phyloP scores from a whole-genome alignment of 257 asterid genomes.

The Primulina tabacum region DNA sequence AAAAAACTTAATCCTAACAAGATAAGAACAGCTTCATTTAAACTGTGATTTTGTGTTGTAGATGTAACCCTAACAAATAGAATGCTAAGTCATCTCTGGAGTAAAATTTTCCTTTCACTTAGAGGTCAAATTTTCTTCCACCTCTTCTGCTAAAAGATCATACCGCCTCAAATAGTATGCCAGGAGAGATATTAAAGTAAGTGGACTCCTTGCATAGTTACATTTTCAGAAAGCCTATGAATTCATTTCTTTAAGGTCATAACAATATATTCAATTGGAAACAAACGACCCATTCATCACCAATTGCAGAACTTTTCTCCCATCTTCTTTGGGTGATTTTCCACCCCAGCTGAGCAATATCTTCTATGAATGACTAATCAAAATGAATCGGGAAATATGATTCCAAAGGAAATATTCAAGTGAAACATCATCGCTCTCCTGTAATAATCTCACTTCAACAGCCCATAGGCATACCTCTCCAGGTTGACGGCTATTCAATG shows the following conservation, averaged over 20 bases:
- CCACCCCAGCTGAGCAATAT: constrained; percentile 15
- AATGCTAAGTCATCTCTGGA: background rate
- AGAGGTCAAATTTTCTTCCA: constrained; percentile 15
- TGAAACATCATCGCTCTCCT: constrained; percentile 13
- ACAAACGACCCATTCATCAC: constrained; percentile 7
- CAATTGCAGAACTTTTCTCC: constrained; percentile 6
- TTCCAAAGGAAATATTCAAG: constrained; percentile 13
- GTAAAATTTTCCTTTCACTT: constrained; percentile 2
- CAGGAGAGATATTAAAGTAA: constrained; percentile 1
- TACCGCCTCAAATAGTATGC: background rate
- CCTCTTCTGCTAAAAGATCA: constrained; percentile 9
- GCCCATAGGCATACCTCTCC: constrained; percentile 67
- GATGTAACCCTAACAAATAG: constrained; percentile 16
- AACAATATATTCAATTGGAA: constrained; percentile 2
- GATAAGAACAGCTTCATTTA: background rate
- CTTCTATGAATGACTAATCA: constrained; percentile 16
- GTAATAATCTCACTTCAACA: background rate
- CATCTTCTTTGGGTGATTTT: background rate
- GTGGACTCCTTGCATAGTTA: constrained; percentile 6
- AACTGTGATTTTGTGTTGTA: background rate
- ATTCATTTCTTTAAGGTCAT: constrained; percentile 4
- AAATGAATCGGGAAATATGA: constrained; percentile 9
- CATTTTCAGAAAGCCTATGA: constrained; percentile 5
- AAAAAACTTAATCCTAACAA: background rate
- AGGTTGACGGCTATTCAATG: constrained; percentile 84